Conservation (phyloP, 2,329 filamentous ascomycete genomes). For the Phialophora verrucosa region DNA sequence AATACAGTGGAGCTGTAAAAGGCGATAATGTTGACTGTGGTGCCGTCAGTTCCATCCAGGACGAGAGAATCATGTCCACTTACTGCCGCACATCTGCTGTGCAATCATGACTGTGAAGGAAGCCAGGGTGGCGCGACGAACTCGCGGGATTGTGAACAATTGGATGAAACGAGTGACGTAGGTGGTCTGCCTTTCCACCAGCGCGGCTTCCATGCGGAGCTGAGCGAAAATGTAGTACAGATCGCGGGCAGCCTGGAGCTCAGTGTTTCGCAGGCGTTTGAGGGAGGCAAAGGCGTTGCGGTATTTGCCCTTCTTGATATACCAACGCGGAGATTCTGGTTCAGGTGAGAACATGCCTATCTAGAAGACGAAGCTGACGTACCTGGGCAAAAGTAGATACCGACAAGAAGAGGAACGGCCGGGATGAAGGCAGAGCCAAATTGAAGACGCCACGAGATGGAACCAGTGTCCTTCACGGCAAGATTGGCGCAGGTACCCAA, state of each 20-base stretch:
- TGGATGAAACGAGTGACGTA: conserved; percentile 53
- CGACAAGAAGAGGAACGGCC: conserved; percentile 64
- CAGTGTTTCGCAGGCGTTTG: conserved; percentile 61
- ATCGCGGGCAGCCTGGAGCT: conserved; percentile 63
- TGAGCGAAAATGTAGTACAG: conserved; percentile 63
- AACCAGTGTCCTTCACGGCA: conserved; percentile 64
- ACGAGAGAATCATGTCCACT: conserved; percentile 13
- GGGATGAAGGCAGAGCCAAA: conserved; percentile 70
- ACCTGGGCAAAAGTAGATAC: conserved; percentile 68
- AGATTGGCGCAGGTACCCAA: conserved; percentile 70
- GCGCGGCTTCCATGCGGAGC: conserved; percentile 52
- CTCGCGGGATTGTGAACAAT: conserved; percentile 43
- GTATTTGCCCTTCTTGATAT: conserved; percentile 69
- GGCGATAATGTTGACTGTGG: conserved; percentile 64
- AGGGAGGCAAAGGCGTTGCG: conserved; percentile 66
- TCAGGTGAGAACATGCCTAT: conserved; percentile 43
- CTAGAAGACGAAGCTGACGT: conserved; percentile 1
- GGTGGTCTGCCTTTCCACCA: conserved; percentile 51
- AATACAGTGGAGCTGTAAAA: conserved; percentile 66
- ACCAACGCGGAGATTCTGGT: conserved; percentile 64
- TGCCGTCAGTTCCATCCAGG: conserved; percentile 42
- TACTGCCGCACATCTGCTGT: conserved; percentile 46
- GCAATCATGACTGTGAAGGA: conserved; percentile 43
- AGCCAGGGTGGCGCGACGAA: conserved; percentile 42
- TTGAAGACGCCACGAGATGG: conserved; percentile 67